Evolutionary conservation across 2,329 filamentous ascomycete species (phyloP).

Genomic region (Proliferodiscus dingleyae): DNA sequence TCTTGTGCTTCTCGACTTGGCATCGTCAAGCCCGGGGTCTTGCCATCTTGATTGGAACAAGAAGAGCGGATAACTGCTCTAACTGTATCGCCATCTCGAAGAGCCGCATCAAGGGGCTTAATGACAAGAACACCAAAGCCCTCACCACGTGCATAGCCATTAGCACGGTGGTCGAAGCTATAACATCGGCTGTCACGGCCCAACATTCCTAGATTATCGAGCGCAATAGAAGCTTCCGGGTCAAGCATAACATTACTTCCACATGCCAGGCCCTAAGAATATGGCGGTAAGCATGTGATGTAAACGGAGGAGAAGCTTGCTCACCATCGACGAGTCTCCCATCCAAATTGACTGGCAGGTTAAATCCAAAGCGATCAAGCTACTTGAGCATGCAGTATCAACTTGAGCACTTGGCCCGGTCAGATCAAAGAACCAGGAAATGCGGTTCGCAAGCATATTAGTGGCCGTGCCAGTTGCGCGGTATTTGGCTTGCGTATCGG

Average conservation of each 20-base stretch:
- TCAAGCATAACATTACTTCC: conserved; percentile 31
- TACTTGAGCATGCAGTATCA: conserved; percentile 54
- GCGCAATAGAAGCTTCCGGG: not conserved
- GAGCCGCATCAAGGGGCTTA: conserved; percentile 46
- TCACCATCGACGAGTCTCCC: no score
- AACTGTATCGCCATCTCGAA: conserved; percentile 53
- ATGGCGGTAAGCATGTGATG: no score
- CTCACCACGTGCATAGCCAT: conserved; percentile 34
- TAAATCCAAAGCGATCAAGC: conserved; percentile 48
- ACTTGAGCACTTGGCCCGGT: conserved; percentile 41
- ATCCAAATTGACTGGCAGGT: conserved; percentile 45
- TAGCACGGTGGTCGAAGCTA: conserved; percentile 3
- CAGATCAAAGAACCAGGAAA: conserved; percentile 51
- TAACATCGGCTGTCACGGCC: not conserved
- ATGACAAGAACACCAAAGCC: conserved; percentile 53
- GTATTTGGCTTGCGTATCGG: conserved; percentile 1
- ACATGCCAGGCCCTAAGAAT: conserved; percentile 38
- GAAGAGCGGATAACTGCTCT: conserved; percentile 44
- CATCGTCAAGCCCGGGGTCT: conserved; percentile 48
- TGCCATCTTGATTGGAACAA: conserved; percentile 45
- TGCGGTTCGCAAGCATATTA: conserved; percentile 46
- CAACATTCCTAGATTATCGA: not conserved
- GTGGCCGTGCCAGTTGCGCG: conserved; percentile 23
- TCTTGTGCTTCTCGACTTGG: conserved; percentile 44
- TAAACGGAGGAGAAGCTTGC: no score